Conservation (phyloP, 169 alveolate genomes). For the Amoebophrya sp. region DNA sequence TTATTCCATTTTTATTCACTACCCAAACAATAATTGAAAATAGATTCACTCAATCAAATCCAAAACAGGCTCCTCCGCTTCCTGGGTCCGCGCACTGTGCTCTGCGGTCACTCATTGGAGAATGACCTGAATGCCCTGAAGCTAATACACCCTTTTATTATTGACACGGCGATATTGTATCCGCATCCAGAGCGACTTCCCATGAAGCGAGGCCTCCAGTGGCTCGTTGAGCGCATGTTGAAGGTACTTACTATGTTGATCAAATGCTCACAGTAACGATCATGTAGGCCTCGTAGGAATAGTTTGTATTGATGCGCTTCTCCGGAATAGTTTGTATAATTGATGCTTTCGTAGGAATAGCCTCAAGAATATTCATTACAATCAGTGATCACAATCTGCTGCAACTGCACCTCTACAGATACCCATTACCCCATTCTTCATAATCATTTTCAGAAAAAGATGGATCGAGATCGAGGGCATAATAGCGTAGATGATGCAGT, state of each 20-base stretch:
- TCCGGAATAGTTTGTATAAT: too few species aligned
- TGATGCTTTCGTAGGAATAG: too few species aligned
- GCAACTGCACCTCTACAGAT: too few species aligned
- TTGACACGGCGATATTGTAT: slow-evolving; percentile 52
- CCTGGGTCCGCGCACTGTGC: slow-evolving; percentile 40
- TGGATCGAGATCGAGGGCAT: not conserved
- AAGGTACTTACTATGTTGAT: too few species aligned
- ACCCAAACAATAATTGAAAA: too few species aligned
- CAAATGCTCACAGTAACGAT: too few species aligned
- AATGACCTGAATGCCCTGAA: slow-evolving; percentile 48
- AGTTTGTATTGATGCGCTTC: too few species aligned
- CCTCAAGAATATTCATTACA: too few species aligned
- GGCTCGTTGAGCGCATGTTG: not conserved
- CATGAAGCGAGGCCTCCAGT: not conserved
- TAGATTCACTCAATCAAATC: not conserved
- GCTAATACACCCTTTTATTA: slow-evolving; percentile 46
- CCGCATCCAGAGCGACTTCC: slow-evolving; percentile 44
- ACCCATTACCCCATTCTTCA: too few species aligned
- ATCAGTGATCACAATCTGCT: too few species aligned
- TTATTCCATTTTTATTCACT: too few species aligned
- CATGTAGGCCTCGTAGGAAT: too few species aligned
- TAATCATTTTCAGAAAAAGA: not conserved
- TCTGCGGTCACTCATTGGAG: slow-evolving; percentile 56
- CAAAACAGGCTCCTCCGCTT: slow-evolving; percentile 28
- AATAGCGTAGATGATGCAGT: not conserved